phyloP scores from a whole-genome alignment of 1,284 basidiomycete genomes.

The Cryptococcus sp. region DNA sequence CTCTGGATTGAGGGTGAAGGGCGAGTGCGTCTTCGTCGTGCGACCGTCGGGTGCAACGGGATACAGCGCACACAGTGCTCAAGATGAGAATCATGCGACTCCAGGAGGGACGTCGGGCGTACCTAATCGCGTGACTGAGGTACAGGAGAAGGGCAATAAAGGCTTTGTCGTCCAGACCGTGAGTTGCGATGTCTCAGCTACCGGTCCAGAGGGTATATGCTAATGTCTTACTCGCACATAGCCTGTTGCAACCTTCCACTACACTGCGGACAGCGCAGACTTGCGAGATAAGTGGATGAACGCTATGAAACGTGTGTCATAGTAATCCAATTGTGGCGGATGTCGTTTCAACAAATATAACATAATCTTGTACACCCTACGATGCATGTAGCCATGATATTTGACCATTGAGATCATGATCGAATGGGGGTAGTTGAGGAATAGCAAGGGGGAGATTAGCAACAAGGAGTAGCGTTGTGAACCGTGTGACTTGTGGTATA shows the following conservation, averaged over 20 bases:
- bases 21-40: constrained; percentile 52
- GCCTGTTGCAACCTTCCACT: constrained; percentile 13
- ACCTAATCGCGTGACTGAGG: constrained; percentile 36
- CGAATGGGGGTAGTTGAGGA: too few relatives aligned
- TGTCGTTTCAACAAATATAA: too few relatives aligned
- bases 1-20: constrained; percentile 52
- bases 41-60: constrained; percentile 16
- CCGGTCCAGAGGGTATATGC: neutral
- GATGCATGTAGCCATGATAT: too few relatives aligned
- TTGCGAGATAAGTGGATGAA: constrained; percentile 40
- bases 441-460: too few relatives aligned
- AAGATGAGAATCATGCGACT: constrained; percentile 3
- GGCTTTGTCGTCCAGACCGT: constrained; percentile 49
- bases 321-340: neutral
- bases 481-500: too few relatives aligned
- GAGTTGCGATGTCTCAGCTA: constrained; percentile 16
- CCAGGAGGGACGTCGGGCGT: constrained; percentile 10
- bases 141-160: constrained; percentile 43
- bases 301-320: constrained; percentile 25
- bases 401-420: too few relatives aligned
- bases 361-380: too few relatives aligned
- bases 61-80: neutral
- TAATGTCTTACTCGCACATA: neutral
- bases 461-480: too few relatives aligned
- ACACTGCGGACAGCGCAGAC: constrained; percentile 25